These are phyloP conservation scores for Helotiales sp. DNA, from an alignment of 2,329 filamentous ascomycete species.

Conservation along the genomic window DNA sequence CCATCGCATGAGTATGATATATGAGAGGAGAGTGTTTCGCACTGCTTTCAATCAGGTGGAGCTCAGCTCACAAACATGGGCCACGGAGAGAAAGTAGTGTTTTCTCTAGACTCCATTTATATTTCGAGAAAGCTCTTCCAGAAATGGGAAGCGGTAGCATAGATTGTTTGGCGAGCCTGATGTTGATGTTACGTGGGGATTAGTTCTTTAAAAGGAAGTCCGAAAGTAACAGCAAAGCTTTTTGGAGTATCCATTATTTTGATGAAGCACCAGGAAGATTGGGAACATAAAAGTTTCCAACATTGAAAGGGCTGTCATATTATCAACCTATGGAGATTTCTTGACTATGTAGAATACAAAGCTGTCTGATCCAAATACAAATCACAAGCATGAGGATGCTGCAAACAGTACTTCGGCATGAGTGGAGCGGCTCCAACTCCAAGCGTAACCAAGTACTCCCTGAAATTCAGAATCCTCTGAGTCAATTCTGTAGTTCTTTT, in stretches of 20 bases:
- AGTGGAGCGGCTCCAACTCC: slow-evolving; percentile 56
- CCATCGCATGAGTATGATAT: not conserved
- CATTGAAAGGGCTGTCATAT: too few relatives aligned
- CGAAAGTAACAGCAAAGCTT: too few relatives aligned
- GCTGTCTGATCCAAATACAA: slow-evolving; percentile 56
- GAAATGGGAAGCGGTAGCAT: not conserved
- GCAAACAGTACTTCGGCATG: slow-evolving; percentile 61
- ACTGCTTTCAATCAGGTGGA: not conserved
- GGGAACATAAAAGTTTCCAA: too few relatives aligned
- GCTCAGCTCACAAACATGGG: not conserved
- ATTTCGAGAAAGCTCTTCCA: not conserved
- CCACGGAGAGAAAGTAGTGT: not conserved
- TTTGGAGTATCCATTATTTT: too few relatives aligned
- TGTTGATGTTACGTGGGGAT: not conserved
- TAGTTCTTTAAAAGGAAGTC: not conserved
- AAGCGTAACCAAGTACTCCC: slow-evolving; percentile 62
- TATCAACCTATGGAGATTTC: too few relatives aligned
- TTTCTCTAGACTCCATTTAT: not conserved
- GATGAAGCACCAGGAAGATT: too few relatives aligned
- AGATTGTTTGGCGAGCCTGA: not conserved
- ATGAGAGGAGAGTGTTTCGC: not conserved
- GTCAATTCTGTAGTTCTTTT: slow-evolving; percentile 66
- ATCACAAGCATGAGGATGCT: slow-evolving; percentile 63
- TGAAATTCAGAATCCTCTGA: slow-evolving; percentile 62
- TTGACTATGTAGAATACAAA: slow-evolving; percentile 4